A percentile compares a stretch with the other conserved stretches of the same genome.
These are phyloP conservation scores for Sclerotinia trifoliorum DNA, from an alignment of 2,329 filamentous ascomycete genomes.

Conservation along the genomic window DNA sequence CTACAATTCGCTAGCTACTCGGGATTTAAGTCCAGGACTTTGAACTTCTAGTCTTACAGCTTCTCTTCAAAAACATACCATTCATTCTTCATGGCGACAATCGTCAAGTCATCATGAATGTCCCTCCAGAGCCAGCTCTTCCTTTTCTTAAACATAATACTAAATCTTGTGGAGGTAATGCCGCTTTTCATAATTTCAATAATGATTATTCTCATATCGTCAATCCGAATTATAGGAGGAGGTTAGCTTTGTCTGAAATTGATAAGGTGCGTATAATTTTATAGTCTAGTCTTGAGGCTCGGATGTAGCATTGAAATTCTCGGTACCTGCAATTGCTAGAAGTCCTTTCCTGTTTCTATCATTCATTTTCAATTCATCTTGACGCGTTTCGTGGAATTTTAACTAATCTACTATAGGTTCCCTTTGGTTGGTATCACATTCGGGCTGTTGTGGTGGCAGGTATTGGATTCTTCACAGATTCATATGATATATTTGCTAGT, in stretches of 20 bases:
- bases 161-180: conserved; percentile 60
- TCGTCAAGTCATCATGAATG: conserved; percentile 27
- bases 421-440: conserved; percentile 73
- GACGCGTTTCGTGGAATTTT: background rate
- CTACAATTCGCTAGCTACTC: too few species aligned
- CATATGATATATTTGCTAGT: conserved; percentile 76
- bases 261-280: conserved; percentile 45
- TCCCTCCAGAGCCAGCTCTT: conserved; percentile 32
- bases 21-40: background rate
- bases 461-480: conserved; percentile 80
- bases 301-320: background rate
- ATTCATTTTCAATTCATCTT: background rate
- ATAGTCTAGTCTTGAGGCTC: conserved; percentile 47
- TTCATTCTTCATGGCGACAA: background rate
- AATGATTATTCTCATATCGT: conserved; percentile 55
- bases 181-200: conserved; percentile 69
- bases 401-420: conserved; percentile 41
- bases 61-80: background rate
- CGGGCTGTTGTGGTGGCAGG: conserved; percentile 74
- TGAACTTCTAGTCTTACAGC: background rate
- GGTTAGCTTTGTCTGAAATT: conserved; percentile 68
- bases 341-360: conserved; percentile 21
- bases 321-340: background rate
- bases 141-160: conserved; percentile 12
- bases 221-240: conserved; percentile 74